Base-by-base conservation (phyloP, 768 basidiomycete genomes). In the Astraeus odoratus region DNA sequence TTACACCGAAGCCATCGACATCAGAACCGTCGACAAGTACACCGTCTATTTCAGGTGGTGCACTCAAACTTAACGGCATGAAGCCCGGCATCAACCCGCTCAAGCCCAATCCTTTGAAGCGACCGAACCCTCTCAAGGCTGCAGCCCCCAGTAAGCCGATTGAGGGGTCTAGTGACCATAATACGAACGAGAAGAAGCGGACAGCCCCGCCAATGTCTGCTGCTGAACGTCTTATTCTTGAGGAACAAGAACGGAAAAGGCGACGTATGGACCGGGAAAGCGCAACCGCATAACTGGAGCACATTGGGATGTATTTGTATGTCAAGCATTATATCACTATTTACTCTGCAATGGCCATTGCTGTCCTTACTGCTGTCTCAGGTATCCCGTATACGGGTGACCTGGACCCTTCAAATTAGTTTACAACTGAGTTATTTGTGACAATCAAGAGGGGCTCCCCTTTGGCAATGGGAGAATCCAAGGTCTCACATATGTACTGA, bases 221-320 rank as follows among this genome's bases (percentile, higher is more conserved):
- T 20, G 87, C 87, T 13, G 94, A 97, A 64, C 72, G 77, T 51
- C 65, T 98, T 47, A 94, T 96, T 49, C 53, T 81, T 47, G 95
- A 97, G 69, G 92, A 96, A 23, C 86, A 88, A 67, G 90, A 91
- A 63, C 74, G 91, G 59, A 94, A 95, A 65, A 75, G 82, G 61
- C 72, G 90, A 52, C 70, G 78, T 51, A 83, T 86, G 80, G 86
- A 86, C 52, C 58, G 73, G 33, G 73, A 72, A 31, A 54, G 45
- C 22, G 42, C 46, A 48, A 47, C 26, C 44, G 33, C 42, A 19
- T 60, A 55, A 51, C 27, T 20, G 16, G 19, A 13, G 8, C 39
- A 12, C 16, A 23, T 18, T n/a, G 43, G 24, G 22, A 22, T 43
- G 44, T 54, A 51, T 44, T 29, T 18, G 44, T 54, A 51, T 44